Base-by-base conservation (phyloP, 1,139 yeast genomes). In the Magnusiomyces ingens region DNA sequence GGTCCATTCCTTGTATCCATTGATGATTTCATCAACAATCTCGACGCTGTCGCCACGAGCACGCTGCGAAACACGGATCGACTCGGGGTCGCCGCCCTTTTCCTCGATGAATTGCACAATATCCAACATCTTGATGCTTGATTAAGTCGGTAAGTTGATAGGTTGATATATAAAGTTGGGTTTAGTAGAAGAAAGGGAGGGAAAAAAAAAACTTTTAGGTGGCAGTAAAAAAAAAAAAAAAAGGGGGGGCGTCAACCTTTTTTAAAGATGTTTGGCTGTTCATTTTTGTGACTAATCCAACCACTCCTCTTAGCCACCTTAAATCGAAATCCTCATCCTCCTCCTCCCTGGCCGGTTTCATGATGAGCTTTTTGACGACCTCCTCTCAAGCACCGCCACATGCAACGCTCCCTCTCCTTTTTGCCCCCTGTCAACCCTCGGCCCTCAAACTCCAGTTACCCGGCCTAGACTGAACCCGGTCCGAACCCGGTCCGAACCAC, bases 41-140 rank as follows among this genome's bases (percentile, higher is more conserved):
- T 93, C 99, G 52, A 90, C 98, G 37, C 94, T 76, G 63, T 82
- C 98, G 57, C 96, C 96, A 77, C 99, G 88, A 61, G 95, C 95
- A 71, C 76, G 81, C 73, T 93, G 99, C 41, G 98, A 90, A 64
- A 76, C 82, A 69, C 85, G 85, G 67, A 93, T 89, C 58, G 76
- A 75, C 62, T 90, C 94, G 46, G 99, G 97, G 71, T 90, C 81
- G 61, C 98, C 99, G 57, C 99, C 99, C 73, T 89, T 90, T 69
- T 93, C 99, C 63, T 84, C 95, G 63, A 93, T 82, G 69, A 93
- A 93, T 67, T 87, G 85, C 65, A 84, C 78, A 61, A 93, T 88
- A 71, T 91, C 98, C 74, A 93, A 84, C 99, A 93, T 91, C 51
- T 48, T 58, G 51, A 17, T 41, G 35, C 18, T 45, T 13, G n/a